Evolutionary conservation across 768 basidiomycete genomes (phyloP), one percentile per base, ranked within the genome.

Genomic region (Russula compacta): DNA sequence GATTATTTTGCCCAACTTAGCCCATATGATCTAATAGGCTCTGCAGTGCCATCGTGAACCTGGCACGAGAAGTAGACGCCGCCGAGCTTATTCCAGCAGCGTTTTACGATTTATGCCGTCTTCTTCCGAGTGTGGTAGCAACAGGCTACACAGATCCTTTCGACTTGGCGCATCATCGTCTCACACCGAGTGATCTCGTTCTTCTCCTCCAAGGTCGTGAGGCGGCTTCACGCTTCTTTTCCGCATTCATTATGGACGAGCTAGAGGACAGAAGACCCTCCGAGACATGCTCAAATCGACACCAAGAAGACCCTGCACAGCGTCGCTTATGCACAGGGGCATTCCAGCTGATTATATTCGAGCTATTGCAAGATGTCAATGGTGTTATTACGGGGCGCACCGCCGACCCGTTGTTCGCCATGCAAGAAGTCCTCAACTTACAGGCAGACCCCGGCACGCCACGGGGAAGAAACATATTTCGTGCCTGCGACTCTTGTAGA

Each of bases 61-160:
- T 89, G 4, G 86, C 85, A 21, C 78, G 82, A 59, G 79, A 80
- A 58, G 78, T 79, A 32, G 72, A 80, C 44, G 77, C 82, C 0
- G 74, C 74, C 0, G 79, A 83, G 65, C 79, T 90, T 38, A 75
- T 89, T 3, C 86, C 87, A 5, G 79, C 88, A 33, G 87, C 87
- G 6, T 87, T 88, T 73, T 91, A 91, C 71, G 89, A 90, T 70
- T 79, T 91, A 44, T 89, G 85, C 21, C 85, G 89, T 43, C 81
- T 74, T 66, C 73, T 80, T 35, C 82, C 85, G 2, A 87, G 83
- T 67, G 81, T 82, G 52, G 81, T 82, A 38, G 80, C 80, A 33
- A 70, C 75, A 6, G 86, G 85, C 6, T 75, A 79, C 69, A 75
- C 71, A 57, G 77, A 71, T 64, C 67, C 73, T 19, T 59, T 71